A percentile compares a stretch with the other conserved stretches of the same genome.
These are phyloP conservation scores for Fraxinus nigra DNA, from an alignment of 305 asterid species.

Conservation along the genomic window DNA sequence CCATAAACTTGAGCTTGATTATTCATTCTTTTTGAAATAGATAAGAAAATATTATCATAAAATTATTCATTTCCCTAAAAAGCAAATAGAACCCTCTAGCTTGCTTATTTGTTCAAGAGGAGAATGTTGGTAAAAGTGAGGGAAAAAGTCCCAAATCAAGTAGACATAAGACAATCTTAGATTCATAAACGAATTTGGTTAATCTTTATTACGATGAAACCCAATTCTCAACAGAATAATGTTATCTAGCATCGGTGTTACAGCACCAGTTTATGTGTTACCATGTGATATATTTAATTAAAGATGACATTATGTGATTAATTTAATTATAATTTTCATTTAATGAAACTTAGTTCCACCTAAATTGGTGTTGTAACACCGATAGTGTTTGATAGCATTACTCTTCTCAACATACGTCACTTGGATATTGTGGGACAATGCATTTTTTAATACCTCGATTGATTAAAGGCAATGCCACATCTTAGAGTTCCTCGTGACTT, in stretches of 20 bases:
- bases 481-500: background rate
- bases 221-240: too few relatives aligned
- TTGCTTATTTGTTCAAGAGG: background rate
- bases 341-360: background rate
- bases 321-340: too few relatives aligned
- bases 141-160: background rate
- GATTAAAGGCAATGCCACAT: background rate
- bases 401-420: background rate
- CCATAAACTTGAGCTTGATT: background rate
- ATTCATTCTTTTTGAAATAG: background rate
- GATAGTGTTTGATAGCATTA: background rate
- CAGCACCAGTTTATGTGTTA: background rate
- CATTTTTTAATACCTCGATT: background rate
- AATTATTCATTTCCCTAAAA: background rate
- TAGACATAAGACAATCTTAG: background rate
- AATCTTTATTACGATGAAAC: background rate
- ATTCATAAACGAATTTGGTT: background rate
- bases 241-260: background rate
- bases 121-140: background rate
- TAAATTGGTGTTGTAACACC: background rate
- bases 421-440: background rate
- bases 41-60: background rate
- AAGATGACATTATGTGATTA: background rate
- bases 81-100: background rate
- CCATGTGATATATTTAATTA: background rate